Evolutionary conservation across 192 early-diverging fungal genomes (phyloP), one percentile per base, ranked within the genome.

Genomic region (Chytriomyces sp.): DNA sequence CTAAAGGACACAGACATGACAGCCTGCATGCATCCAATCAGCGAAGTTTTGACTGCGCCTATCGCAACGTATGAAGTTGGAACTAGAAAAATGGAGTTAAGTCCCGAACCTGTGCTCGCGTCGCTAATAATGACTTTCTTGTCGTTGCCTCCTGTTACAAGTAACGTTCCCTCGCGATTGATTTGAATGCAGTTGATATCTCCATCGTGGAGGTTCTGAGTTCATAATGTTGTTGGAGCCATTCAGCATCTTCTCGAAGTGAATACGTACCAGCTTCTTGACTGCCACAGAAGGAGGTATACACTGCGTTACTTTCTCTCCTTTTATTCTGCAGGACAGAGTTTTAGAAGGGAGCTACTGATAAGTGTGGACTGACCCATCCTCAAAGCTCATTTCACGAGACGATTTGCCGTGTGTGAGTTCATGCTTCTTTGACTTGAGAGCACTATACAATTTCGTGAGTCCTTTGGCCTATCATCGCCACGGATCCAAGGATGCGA

Each of bases 141-240:
- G 75, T 92, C 93, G 58, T 89, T 89, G 6, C 89, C 90, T 53
- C 94, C 94, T 3, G 91, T 91, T 0, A 92, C 94, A 73, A 92
- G 82, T 71, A 91, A 73, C 30, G 74, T 80, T 37, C 93, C 92
- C 64, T 85, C 85, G 38, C 72, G 73, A 31, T 91, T 89, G 53
- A 94, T 74, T 38, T 86, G 79, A 19, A 98, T 89, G 53, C 92
- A 88, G 63, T 93, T 90, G 56, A 96, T 89, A 64, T 98, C 96
- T 33, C 86, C 80, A 52, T 92, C 91, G 74, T 91, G 91, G 4
- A 81, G 64, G 5, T 75, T 80, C 89, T 92, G 60, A 0, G 34
- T 39, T 52, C 5, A 8, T 0, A 14, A 52, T 55, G 52, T 10
- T 8, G 66, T 1, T 33, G 0, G 39, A 0, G 4, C 31, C 67